Conservation (phyloP, 306 rosid species). For the Citrullus mucosospermus region DNA sequence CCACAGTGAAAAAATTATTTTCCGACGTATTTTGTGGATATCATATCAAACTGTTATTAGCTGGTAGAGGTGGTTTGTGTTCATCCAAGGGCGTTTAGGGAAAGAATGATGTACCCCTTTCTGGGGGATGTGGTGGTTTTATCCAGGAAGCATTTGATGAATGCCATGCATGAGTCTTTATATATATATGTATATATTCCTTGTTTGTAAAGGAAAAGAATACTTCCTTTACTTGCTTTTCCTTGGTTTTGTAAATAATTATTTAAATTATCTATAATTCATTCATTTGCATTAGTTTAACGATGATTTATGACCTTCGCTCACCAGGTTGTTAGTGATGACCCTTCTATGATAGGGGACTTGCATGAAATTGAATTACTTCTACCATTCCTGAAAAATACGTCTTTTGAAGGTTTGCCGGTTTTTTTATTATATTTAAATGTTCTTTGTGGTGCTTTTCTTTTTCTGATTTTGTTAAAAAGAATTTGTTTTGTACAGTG, state of each 20-base stretch:
- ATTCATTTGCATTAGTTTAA: not conserved
- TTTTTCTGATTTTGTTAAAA: too few relatives aligned
- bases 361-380: conserved; percentile 74
- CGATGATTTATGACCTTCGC: not conserved
- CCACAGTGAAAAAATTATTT: not conserved
- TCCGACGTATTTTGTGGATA: not conserved
- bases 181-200: not conserved
- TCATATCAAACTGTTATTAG: not conserved
- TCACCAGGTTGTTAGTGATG: conserved; percentile 44
- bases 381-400: conserved; percentile 38
- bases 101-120: not conserved
- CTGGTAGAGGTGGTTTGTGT: not conserved
- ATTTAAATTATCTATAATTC: not conserved
- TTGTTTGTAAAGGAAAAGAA: not conserved
- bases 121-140: not conserved
- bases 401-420: conserved; percentile 40
- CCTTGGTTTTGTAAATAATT: not conserved
- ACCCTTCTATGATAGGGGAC: conserved; percentile 37
- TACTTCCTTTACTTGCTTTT: not conserved
- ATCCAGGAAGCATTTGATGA: not conserved
- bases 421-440: not conserved
- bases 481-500: conserved; percentile 28
- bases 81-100: not conserved
- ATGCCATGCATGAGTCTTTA: not conserved
- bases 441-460: not conserved